These are phyloP conservation scores for Lachnellula cervina DNA, from an alignment of 2,329 filamentous ascomycete species.

Conservation along the genomic window DNA sequence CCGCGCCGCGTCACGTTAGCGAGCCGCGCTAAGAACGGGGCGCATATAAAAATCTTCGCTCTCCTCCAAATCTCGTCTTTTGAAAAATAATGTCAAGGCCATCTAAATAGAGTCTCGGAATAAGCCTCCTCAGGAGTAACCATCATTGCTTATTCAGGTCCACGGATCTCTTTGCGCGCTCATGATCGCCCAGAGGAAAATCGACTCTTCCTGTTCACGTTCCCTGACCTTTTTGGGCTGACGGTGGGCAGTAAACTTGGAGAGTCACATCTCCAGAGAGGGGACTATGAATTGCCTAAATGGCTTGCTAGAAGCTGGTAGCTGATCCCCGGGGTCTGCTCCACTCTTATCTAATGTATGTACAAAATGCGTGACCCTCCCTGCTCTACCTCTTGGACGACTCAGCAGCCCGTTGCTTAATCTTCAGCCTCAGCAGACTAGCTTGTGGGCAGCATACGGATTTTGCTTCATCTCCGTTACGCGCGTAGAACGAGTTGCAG, in stretches of 20 bases:
- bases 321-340: neutral
- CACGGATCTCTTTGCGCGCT: conserved; percentile 86
- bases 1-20: conserved; percentile 6
- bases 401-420: conserved; percentile 57
- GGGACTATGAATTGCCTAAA: neutral
- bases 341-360: neutral
- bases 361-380: neutral
- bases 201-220: conserved; percentile 67
- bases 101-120: conserved; percentile 99
- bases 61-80: conserved; percentile 14
- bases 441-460: conserved; percentile 84
- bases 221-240: conserved; percentile 53
- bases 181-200: conserved; percentile 89
- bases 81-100: conserved; percentile 68
- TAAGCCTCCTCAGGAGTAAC: conserved; percentile 51
- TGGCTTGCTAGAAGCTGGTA: too few species aligned
- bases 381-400: conserved; percentile 13
- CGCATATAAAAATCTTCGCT: conserved; percentile 6
- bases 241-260: conserved; percentile 48
- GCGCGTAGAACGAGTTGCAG: conserved; percentile 82
- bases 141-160: conserved; percentile 91
- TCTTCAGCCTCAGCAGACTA: conserved; percentile 72
- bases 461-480: conserved; percentile 69
- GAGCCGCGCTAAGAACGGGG: conserved; percentile 2
- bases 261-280: conserved; percentile 37